Base-by-base conservation (phyloP, 139 green algal genomes). In the Medakamo hakoo region DNA sequence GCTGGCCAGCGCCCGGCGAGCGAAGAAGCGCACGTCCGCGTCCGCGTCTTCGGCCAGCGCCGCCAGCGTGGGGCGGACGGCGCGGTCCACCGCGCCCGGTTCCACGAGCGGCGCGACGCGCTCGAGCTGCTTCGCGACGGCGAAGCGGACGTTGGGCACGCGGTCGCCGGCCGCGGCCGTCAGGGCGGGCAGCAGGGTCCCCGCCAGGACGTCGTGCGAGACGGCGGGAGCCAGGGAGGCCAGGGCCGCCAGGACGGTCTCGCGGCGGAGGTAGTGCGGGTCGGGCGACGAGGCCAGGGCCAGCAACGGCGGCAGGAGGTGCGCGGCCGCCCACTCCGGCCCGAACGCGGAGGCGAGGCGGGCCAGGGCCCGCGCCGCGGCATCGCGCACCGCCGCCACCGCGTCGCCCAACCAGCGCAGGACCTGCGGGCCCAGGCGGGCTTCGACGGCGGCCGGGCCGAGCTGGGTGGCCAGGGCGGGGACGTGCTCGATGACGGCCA, bases 401-500 rank as follows among this genome's bases (percentile, higher is more conserved):
- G 65, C 18, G 59, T 78, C 72, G 68, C 87, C 74, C 30, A 99
- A 76, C 89, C 91, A 96, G 61, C 85, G 77, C 78, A 98, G 86
- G 82, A 92, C 98, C 68, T 97, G 89, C 23, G 78, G 74, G 29
- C 82, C 88, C 26, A 99, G 84, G 80, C 96, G 94, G 55, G 91
- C 82, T 72, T 93, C 66, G 26, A 80, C 80, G 3, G 78, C 69
- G 2, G 80, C 73, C 25, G 73, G 49, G 22, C 78, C 78, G 25
- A 84, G 67, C 67, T 72, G 90, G 26, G 68, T 75, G 27, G 93
- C 93, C 64, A 99, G 80, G 68, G 98, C 71, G 4, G 93, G 93
- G 48, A 98, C 91, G 82, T 99, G 94, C 71, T 94, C 81, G 64
- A 99, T 95, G 72, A 99, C 96, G 18, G 93, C 93, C 60, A 98